Conservation (phyloP, 78 protist genomes). For the Polysphondylium violaceum region DNA sequence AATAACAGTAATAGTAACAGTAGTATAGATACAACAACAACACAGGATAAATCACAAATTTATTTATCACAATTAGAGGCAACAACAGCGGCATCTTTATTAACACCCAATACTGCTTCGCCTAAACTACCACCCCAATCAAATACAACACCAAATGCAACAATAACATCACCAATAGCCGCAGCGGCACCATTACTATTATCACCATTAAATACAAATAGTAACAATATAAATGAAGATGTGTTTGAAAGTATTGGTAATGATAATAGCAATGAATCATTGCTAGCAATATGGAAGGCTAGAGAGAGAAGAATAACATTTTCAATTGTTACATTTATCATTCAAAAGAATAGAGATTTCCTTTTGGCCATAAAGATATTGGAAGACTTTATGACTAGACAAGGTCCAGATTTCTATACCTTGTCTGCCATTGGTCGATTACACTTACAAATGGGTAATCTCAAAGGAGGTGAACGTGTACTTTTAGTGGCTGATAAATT, state of each 20-base stretch:
- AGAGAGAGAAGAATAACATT: slow-evolving; percentile 73
- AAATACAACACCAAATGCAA: not conserved
- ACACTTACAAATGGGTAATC: slow-evolving; percentile 70
- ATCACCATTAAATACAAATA: no score
- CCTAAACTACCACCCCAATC: not conserved
- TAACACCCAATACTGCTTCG: slow-evolving; percentile 25
- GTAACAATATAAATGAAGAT: slow-evolving; percentile 32
- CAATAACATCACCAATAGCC: slow-evolving; percentile 62
- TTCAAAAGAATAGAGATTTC: slow-evolving; percentile 71
- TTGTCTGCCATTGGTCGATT: slow-evolving; percentile 63
- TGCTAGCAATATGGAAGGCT: slow-evolving; percentile 34
- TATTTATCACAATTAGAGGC: slow-evolving; percentile 62
- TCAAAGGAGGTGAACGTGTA: slow-evolving; percentile 13
- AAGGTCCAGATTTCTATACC: slow-evolving; percentile 20
- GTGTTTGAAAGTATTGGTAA: slow-evolving; percentile 38
- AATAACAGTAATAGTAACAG: not conserved
- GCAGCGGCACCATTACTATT: slow-evolving; percentile 4
- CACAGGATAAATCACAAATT: slow-evolving; percentile 22
- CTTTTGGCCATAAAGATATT: slow-evolving; percentile 66
- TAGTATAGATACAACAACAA: not conserved
- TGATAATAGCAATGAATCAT: not conserved
- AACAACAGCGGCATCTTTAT: slow-evolving; percentile 35
- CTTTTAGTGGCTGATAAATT: slow-evolving; percentile 30
- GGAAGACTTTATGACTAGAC: slow-evolving; percentile 58
- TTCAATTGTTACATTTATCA: slow-evolving; percentile 72